These are phyloP conservation scores for Rosa hybrid DNA, from an alignment of 331 rosid species.

Conservation along the genomic window DNA sequence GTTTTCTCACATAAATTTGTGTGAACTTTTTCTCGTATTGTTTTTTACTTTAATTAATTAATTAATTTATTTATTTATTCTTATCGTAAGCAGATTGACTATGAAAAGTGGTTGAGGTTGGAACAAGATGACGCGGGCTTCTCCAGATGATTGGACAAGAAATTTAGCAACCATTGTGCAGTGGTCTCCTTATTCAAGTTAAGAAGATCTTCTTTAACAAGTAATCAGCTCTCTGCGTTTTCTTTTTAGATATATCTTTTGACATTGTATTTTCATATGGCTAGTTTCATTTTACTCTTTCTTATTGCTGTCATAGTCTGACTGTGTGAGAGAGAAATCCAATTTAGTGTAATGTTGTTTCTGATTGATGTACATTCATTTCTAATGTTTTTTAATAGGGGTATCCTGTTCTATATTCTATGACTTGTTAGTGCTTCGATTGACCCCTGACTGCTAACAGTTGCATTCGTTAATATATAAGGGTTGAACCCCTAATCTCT, in stretches of 20 bases:
- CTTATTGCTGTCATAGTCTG: background rate
- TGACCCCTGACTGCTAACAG: background rate
- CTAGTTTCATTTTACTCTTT: background rate
- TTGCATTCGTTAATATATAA: background rate
- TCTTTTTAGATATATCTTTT: background rate
- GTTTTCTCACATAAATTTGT: background rate
- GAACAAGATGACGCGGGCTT: conserved; percentile 25
- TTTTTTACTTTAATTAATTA: background rate
- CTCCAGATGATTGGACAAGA: conserved; percentile 32
- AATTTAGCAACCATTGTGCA: conserved; percentile 32
- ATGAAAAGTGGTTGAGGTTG: conserved; percentile 22
- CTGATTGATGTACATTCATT: background rate
- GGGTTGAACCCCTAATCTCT: background rate
- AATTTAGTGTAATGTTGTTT: background rate
- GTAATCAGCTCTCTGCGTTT: conserved; percentile 1
- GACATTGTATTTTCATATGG: background rate
- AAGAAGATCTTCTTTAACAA: conserved; percentile 39
- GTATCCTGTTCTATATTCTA: too few relatives aligned
- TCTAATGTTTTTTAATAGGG: background rate
- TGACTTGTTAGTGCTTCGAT: background rate
- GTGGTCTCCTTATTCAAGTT: conserved; percentile 43
- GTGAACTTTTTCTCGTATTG: background rate
- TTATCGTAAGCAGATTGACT: conserved; percentile 33
- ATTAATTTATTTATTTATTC: background rate
- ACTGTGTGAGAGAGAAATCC: background rate